Conservation (phyloP, 306 rosid species). For the Gastrolobium bilobum region DNA sequence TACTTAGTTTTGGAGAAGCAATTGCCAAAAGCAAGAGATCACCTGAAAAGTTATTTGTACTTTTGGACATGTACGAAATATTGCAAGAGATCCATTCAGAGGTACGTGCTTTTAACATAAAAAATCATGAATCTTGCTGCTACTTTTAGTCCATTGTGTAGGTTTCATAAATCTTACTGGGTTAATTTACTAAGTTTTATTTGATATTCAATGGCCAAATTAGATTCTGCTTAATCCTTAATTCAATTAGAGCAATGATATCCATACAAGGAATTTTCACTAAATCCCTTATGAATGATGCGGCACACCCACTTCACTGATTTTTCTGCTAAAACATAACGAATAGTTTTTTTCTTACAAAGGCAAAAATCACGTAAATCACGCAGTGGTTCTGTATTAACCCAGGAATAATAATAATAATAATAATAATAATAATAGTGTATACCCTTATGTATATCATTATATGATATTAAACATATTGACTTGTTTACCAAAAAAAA, state of each 20-base stretch:
- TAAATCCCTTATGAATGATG: background rate
- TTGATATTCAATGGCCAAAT: background rate
- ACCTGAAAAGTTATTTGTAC: constrained; percentile 91
- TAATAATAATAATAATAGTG: no score
- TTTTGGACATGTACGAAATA: constrained; percentile 89
- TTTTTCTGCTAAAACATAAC: background rate
- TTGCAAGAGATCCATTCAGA: constrained; percentile 86
- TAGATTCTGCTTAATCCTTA: background rate
- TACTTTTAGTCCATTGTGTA: background rate
- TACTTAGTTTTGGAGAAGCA: constrained; percentile 89
- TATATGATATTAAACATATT: no score
- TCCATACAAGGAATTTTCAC: background rate
- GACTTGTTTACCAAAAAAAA: no score
- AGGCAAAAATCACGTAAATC: background rate
- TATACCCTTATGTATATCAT: no score
- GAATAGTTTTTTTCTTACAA: background rate
- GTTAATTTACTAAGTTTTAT: background rate
- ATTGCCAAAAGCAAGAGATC: constrained; percentile 92
- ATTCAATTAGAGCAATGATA: background rate
- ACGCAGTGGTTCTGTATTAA: background rate
- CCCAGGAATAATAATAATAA: no score
- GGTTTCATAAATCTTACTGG: background rate
- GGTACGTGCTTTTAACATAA: constrained; percentile 54
- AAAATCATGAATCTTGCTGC: background rate
- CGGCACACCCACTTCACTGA: background rate